Base-by-base conservation (phyloP, 1,139 yeast species). In the Wickerhamiella infanticola region DNA sequence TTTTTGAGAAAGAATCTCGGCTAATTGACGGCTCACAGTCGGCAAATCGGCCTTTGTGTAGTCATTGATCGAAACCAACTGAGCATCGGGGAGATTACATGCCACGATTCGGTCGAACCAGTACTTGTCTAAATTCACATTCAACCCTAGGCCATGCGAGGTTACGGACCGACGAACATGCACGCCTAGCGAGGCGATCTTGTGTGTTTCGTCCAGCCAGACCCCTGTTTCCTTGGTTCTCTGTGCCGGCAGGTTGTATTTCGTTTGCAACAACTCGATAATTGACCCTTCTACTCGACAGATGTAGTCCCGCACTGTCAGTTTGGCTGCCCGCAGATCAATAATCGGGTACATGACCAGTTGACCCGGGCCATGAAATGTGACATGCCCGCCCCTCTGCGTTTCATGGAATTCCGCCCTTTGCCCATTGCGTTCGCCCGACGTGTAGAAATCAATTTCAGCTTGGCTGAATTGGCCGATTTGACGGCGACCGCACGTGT, bases 341-440 rank as follows among this genome's bases (percentile, higher is more conserved):
- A 93, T 50, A 3, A 93, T 72, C 18, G 93, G 79, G 58, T 88
- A 93, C 3, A 85, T 78, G 3, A 88, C 95, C 41, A 86, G 62
- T 62, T 93, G 99, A 0, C 98, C 98, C 2, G 88, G 80, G 0
- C 97, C 97, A 64, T 93, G 99, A 72, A 85, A 93, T 0, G 98
- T 90, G 1, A 90, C 77, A 60, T 90, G 94, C 0, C 99, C 99
- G n/a, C 99, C 99, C 50, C 99, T 69, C 50, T 77, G 79, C 0
- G 93, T 73, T 56, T 84, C 94, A 27, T 79, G 73, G 57, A 77
- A 83, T 44, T 72, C 70, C 27, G 74, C 74, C 18, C 36, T 39
- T 5, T 62, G 62, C 27, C 54, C 56, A 36, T 48, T 47, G 40
- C 55, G 38, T 3, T 42, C 44, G n/a, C 27, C 37, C 5, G 23